phyloP scores from a whole-genome alignment of 2,329 filamentous ascomycete genomes.

The Penicillium sp. region DNA sequence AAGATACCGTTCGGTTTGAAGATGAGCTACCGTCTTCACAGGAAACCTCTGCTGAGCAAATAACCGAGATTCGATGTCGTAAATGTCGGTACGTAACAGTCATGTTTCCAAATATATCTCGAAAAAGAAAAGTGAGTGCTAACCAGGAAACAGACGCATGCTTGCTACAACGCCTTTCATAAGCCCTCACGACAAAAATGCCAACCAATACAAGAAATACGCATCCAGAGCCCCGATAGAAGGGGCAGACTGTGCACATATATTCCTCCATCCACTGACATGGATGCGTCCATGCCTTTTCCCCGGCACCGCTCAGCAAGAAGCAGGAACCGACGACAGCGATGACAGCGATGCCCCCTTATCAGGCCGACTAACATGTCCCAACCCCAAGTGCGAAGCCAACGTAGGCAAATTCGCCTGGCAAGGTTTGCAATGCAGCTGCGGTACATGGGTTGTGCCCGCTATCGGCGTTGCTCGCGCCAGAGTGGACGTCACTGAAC shows the following conservation, averaged over 20 bases:
- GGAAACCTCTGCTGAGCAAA: slow-evolving; percentile 20
- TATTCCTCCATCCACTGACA: slow-evolving; percentile 85
- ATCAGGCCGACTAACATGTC: slow-evolving; percentile 80
- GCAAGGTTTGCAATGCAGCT: slow-evolving; percentile 92
- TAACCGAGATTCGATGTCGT: slow-evolving; percentile 73
- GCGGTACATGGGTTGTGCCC: slow-evolving; percentile 83
- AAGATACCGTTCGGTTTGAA: slow-evolving; percentile 71
- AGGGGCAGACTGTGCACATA: slow-evolving; percentile 63
- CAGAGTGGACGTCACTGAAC: slow-evolving; percentile 67
- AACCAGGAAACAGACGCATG: slow-evolving; percentile 43
- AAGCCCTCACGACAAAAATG: slow-evolving; percentile 53
- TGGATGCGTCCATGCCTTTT: slow-evolving; percentile 88
- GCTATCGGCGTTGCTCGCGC: slow-evolving; percentile 82
- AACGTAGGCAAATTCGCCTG: slow-evolving; percentile 92
- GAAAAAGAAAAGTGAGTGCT: not conserved
- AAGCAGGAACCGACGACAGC: not conserved
- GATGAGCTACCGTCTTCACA: slow-evolving; percentile 41
- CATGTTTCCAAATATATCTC: slow-evolving; percentile 11
- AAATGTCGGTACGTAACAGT: slow-evolving; percentile 69
- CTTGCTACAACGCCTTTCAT: slow-evolving; percentile 66
- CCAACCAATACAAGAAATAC: slow-evolving; percentile 14
- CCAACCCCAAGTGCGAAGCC: slow-evolving; percentile 70
- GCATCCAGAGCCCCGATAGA: not conserved
- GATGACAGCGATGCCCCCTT: slow-evolving; percentile 65
- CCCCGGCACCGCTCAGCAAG: slow-evolving; percentile 20